Evolutionary conservation across 192 early-diverging fungal species (phyloP).

Genomic region (Mortierella hygrophila): DNA sequence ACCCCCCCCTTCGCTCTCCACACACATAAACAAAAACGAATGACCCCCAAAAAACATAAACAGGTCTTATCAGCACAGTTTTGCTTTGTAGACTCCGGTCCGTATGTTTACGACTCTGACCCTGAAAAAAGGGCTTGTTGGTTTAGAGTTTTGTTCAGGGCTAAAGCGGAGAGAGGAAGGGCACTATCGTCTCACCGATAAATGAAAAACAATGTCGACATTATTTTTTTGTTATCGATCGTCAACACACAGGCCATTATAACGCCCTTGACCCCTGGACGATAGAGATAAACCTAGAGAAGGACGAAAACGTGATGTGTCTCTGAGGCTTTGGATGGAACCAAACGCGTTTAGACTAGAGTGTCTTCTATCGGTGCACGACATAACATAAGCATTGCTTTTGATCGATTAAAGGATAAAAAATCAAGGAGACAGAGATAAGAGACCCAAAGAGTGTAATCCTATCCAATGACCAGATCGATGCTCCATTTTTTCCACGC

Average conservation of each 20-base stretch:
- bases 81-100: neutral
- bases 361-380: neutral
- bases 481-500: constrained; percentile 2
- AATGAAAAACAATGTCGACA: neutral
- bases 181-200: neutral
- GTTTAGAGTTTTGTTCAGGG: neutral
- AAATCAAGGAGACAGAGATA: neutral
- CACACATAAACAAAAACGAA: neutral
- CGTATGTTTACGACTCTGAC: neutral
- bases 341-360: neutral
- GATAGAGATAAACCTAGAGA: neutral
- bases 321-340: neutral
- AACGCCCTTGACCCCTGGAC: neutral
- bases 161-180: neutral
- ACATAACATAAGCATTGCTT: neutral
- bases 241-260: neutral
- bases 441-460: neutral
- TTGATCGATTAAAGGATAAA: neutral
- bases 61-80: neutral
- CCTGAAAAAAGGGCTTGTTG: neutral
- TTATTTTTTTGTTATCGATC: neutral
- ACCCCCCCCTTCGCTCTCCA: neutral
- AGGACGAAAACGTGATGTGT: neutral
- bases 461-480: neutral
- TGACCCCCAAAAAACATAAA: neutral